phyloP scores from a whole-genome alignment of 495 filamentous ascomycete genomes.

The Penicillium odoratum region DNA sequence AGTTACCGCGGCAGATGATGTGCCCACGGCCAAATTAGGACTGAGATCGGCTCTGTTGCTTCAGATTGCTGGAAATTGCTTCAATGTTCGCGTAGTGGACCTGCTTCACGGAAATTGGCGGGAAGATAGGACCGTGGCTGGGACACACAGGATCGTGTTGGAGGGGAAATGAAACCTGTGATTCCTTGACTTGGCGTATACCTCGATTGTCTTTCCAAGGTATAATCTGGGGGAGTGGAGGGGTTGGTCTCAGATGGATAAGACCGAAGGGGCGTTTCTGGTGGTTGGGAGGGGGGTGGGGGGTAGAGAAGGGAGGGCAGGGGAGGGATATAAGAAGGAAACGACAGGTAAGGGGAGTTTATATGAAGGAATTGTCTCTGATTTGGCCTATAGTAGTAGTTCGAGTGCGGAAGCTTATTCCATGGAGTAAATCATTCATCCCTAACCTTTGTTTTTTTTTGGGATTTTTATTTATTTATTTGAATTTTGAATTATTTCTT shows the following conservation, averaged over 20 bases:
- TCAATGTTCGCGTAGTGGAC: slow-evolving; percentile 14
- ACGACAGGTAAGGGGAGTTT: slow-evolving; percentile 13
- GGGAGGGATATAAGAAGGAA: slow-evolving; percentile 14
- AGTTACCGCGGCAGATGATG: slow-evolving; percentile 34
- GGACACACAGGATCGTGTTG: slow-evolving; percentile 7
- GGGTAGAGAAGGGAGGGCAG: slow-evolving; percentile 18
- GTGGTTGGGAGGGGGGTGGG: slow-evolving; percentile 21
- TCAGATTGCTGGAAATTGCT: slow-evolving; percentile 6
- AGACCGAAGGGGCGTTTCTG: slow-evolving; percentile 13
- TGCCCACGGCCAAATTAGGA: slow-evolving; percentile 19
- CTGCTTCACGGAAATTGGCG: background rate
- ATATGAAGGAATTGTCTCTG: slow-evolving; percentile 17
- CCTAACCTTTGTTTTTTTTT: slow-evolving; percentile 26
- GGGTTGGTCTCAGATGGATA: slow-evolving; percentile 36
- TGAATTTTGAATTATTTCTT: slow-evolving; percentile 13
- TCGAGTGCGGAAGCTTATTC: slow-evolving; percentile 22
- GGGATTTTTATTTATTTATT: slow-evolving; percentile 8
- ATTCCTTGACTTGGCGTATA: background rate
- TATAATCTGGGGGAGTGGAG: slow-evolving; percentile 9
- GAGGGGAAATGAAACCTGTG: background rate
- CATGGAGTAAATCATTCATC: slow-evolving; percentile 27
- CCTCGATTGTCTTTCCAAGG: background rate
- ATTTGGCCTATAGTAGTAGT: slow-evolving; percentile 4
- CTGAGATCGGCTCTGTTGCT: slow-evolving; percentile 16
- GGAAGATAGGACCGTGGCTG: slow-evolving; percentile 9